Conservation (phyloP, 495 filamentous ascomycete genomes). For the Pyrenopolyporus hunteri region DNA sequence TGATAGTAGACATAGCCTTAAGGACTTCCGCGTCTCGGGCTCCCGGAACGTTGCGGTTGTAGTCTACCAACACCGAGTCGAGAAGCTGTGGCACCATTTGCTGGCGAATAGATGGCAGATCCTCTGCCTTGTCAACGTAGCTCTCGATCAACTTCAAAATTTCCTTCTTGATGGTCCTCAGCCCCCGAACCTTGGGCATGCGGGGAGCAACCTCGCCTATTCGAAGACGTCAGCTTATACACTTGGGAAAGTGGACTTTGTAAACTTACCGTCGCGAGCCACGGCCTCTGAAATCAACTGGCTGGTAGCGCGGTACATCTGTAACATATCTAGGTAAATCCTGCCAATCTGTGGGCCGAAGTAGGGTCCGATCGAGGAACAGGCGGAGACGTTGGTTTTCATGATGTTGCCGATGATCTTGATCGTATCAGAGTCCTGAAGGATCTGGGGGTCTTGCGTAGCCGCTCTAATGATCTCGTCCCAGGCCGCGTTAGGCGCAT, state of each 20-base stretch:
- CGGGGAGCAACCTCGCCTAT: conserved; percentile 92
- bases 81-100: conserved; percentile 97
- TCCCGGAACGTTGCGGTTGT: conserved; percentile 95
- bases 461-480: conserved; percentile 88
- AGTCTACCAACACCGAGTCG: conserved; percentile 92
- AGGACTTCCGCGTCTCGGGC: conserved; percentile 96
- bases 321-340: conserved; percentile 98
- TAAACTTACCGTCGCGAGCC: conserved; percentile 73
- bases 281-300: conserved; percentile 93
- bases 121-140: conserved; percentile 97
- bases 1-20: conserved; percentile 96
- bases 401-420: conserved; percentile 99
- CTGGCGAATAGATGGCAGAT: conserved; percentile 86
- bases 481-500: conserved; percentile 91
- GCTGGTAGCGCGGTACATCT: conserved; percentile 97
- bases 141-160: conserved; percentile 98
- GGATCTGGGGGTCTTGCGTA: conserved; percentile 76
- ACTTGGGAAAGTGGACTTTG: conserved; percentile 10
- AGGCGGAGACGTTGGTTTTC: conserved; percentile 99
- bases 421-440: conserved; percentile 92
- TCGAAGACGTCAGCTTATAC: conserved; percentile 18
- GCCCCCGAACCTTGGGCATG: conserved; percentile 91
- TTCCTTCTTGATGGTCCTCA: conserved; percentile 99
- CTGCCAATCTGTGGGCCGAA: conserved; percentile 99
- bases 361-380: conserved; percentile 92